These are phyloP conservation scores for Lenzites betulinus DNA, from an alignment of 768 basidiomycete genomes.

Conservation along the genomic window DNA sequence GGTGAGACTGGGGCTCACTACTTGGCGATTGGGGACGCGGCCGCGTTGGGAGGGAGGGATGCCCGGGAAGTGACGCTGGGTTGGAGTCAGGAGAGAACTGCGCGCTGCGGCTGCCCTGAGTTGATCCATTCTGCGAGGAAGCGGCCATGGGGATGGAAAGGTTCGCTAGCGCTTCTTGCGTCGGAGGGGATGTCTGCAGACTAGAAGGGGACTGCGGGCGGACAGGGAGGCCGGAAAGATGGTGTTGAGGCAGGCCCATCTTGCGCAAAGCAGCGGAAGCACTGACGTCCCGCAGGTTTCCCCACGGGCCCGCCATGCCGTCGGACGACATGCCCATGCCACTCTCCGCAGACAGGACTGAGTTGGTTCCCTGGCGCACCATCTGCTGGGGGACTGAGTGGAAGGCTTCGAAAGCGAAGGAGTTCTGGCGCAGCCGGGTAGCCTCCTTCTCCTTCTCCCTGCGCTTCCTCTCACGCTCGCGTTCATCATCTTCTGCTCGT, in stretches of 20 bases:
- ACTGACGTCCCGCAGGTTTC: constrained; percentile 29
- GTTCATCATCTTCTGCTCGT: constrained; percentile 58
- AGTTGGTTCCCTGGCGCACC: constrained; percentile 34
- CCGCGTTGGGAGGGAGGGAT: constrained; percentile 32
- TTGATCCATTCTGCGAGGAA: constrained; percentile 24
- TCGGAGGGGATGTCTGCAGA: constrained; percentile 28
- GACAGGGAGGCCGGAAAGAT: constrained; percentile 24
- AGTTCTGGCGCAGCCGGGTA: constrained; percentile 43
- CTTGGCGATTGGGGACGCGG: constrained; percentile 32
- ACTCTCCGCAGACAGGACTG: constrained; percentile 34
- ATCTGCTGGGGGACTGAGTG: constrained; percentile 57
- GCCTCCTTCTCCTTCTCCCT: constrained; percentile 55
- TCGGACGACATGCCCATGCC: constrained; percentile 25
- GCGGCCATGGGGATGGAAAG: constrained; percentile 9
- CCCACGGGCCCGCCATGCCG: constrained; percentile 25
- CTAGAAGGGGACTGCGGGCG: constrained; percentile 28
- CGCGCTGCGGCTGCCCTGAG: constrained; percentile 23
- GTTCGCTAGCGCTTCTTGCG: constrained; percentile 22
- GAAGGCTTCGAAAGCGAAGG: constrained; percentile 75
- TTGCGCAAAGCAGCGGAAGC: constrained; percentile 29
- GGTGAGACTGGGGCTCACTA: constrained; percentile 20
- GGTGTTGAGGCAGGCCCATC: constrained; percentile 29
- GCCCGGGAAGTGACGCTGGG: constrained; percentile 27
- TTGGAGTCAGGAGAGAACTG: constrained; percentile 33
- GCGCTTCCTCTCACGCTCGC: constrained; percentile 53